phyloP scores from a whole-genome alignment of 2,329 filamentous ascomycete genomes.

The Venturiaceae sp. region DNA sequence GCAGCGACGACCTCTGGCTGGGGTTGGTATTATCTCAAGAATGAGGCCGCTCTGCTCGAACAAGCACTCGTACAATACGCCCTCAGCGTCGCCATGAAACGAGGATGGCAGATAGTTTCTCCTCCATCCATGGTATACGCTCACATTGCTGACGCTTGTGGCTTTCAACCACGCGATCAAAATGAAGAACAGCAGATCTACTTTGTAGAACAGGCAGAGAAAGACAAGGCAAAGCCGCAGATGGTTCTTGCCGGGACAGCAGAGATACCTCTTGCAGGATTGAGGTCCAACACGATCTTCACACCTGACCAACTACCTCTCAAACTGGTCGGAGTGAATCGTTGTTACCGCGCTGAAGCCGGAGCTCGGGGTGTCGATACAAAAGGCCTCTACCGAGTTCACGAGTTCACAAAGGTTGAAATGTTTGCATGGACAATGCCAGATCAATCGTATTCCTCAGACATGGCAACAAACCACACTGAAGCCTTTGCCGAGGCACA shows the following conservation, averaged over 20 bases:
- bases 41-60: conserved; percentile 86
- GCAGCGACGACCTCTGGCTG: conserved; percentile 80
- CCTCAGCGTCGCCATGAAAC: conserved; percentile 58
- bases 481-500: conserved; percentile 16
- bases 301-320: conserved; percentile 58
- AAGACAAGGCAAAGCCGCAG: conserved; percentile 53
- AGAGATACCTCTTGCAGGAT: conserved; percentile 87
- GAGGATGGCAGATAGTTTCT: conserved; percentile 71
- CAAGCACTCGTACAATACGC: conserved; percentile 88
- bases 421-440: conserved; percentile 86
- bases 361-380: conserved; percentile 83
- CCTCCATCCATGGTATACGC: conserved; percentile 88
- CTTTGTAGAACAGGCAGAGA: conserved; percentile 55
- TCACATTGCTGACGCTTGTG: conserved; percentile 82
- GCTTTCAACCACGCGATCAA: conserved; percentile 87
- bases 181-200: conserved; percentile 92
- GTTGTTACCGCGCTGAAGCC: conserved; percentile 94
- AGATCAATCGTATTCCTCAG: conserved; percentile 18
- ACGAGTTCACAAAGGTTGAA: conserved; percentile 98
- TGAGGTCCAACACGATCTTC: conserved; percentile 68
- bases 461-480: not conserved
- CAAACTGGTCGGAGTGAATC: conserved; percentile 72
- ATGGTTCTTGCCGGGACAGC: conserved; percentile 78
- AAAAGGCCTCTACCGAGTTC: conserved; percentile 90
- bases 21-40: conserved; percentile 97